Percentiles rank a stretch among this genome's conserved stretches.
These are phyloP conservation scores for Lodderomyces jiufengensis DNA, from an alignment of 1,139 yeast species.

Conservation along the genomic window DNA sequence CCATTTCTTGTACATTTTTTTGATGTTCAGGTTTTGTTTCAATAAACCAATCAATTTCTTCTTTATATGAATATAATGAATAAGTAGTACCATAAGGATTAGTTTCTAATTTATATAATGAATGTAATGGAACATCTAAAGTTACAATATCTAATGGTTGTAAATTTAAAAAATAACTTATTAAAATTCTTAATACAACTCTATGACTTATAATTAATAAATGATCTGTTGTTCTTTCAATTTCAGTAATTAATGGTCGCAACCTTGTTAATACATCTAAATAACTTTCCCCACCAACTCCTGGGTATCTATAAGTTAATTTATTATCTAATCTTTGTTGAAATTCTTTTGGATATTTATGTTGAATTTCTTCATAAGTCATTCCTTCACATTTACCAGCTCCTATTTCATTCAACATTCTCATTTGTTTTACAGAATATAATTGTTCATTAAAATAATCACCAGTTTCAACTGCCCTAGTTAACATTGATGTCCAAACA, in stretches of 20 bases:
- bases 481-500: slow-evolving; percentile 90
- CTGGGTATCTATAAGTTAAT: slow-evolving; percentile 85
- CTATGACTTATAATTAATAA: slow-evolving; percentile 81
- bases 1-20: slow-evolving; percentile 60
- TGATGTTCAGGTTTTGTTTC: slow-evolving; percentile 67
- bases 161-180: slow-evolving; percentile 86
- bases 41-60: slow-evolving; percentile 70
- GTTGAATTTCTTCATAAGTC: slow-evolving; percentile 81
- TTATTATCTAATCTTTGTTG: slow-evolving; percentile 72
- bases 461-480: slow-evolving; percentile 76
- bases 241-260: slow-evolving; percentile 85
- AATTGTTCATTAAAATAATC: slow-evolving; percentile 66
- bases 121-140: slow-evolving; percentile 88
- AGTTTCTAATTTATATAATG: slow-evolving; percentile 84
- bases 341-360: slow-evolving; percentile 71
- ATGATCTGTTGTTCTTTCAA: slow-evolving; percentile 89
- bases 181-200: slow-evolving; percentile 80
- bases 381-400: slow-evolving; percentile 91
- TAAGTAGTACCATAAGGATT: slow-evolving; percentile 95
- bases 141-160: slow-evolving; percentile 83
- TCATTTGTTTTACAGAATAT: slow-evolving; percentile 81
- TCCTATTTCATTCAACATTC: slow-evolving; percentile 90
- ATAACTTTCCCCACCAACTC: slow-evolving; percentile 96
- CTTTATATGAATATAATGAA: slow-evolving; percentile 84
- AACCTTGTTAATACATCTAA: slow-evolving; percentile 88